Base-by-base conservation (phyloP, 2,329 filamentous ascomycete genomes). In the Penicillium sp. region DNA sequence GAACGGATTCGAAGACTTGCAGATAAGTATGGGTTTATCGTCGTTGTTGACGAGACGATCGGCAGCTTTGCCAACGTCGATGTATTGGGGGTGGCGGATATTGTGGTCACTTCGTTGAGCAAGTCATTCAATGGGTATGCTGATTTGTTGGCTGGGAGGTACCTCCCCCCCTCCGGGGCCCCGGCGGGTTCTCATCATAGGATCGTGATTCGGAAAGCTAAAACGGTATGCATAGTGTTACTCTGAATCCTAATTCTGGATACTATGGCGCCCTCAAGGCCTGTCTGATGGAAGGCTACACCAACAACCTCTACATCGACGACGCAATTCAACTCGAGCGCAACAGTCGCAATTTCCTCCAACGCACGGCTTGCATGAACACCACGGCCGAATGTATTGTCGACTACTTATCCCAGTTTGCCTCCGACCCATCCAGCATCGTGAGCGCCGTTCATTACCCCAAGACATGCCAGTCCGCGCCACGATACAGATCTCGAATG, bases 61-160 rank as follows among this genome's bases (percentile, higher is more conserved):
- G 72, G 67, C 7, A 70, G 63, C 43, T 76, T 76, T 54, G 68
- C 62, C 54, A 78, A 77, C 57, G 67, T 77, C n/a, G 75, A 87
- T 66, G 70, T 87, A 37, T 68, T 85, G 2, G 38, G 39, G 3
- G 73, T 77, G 0, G 79, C 81, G 1, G 84, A 87, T 61, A 69
- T 84, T 0, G 61, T 87, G 37, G 64, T 84, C 14, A 81, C 81
- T 0, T 83, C 80, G 25, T 74, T 86, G 15, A 86, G 83, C 17
- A 87, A 87, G 69, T 79, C 80, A 1, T 87, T 88, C 66, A 84
- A 75, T 59, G 86, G 86, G 14, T 81, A 81, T 60, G 78, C 83
- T 17, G 79, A 88, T 68, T 81, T 83, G 49, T 81, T 86, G 75
- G 83, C 75, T 38, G 84, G 81, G 10, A 17, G 81, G 79, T 54